These are phyloP conservation scores for Dictyostelium purpureum DNA, from an alignment of 78 protist species.

Conservation along the genomic window DNA sequence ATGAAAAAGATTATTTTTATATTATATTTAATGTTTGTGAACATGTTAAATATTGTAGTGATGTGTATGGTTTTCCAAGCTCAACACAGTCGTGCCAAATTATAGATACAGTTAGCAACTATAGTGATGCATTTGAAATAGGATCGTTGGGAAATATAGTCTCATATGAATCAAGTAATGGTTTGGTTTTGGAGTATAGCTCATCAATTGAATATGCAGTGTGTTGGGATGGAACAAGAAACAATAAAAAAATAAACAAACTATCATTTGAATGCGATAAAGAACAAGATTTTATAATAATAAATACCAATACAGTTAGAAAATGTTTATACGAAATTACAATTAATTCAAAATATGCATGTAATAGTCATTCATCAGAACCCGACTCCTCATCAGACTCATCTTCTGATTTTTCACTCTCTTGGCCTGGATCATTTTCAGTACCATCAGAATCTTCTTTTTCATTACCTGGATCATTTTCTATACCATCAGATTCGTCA, in stretches of 20 bases:
- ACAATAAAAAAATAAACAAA: background rate
- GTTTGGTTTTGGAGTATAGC: background rate
- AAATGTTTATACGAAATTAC: background rate
- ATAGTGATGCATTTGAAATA: background rate
- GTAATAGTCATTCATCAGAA: background rate
- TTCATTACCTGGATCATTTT: background rate
- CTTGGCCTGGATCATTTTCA: background rate
- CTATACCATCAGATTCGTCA: background rate
- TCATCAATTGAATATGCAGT: background rate
- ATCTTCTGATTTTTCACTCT: too few relatives aligned
- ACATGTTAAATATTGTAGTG: background rate
- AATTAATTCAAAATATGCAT: background rate
- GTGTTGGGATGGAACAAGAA: background rate
- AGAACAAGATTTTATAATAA: background rate
- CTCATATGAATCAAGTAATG: background rate
- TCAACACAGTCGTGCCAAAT: background rate
- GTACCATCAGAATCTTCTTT: background rate
- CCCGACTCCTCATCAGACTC: background rate
- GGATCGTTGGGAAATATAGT: background rate
- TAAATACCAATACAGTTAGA: background rate
- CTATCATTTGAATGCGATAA: background rate
- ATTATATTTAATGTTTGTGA: conserved; percentile 8
- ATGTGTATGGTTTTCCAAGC: background rate
- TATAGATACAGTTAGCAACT: background rate
- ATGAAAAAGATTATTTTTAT: too few relatives aligned